Base-by-base conservation (phyloP, 805 yeast species). In the Metschnikowia drakensbergensis region DNA sequence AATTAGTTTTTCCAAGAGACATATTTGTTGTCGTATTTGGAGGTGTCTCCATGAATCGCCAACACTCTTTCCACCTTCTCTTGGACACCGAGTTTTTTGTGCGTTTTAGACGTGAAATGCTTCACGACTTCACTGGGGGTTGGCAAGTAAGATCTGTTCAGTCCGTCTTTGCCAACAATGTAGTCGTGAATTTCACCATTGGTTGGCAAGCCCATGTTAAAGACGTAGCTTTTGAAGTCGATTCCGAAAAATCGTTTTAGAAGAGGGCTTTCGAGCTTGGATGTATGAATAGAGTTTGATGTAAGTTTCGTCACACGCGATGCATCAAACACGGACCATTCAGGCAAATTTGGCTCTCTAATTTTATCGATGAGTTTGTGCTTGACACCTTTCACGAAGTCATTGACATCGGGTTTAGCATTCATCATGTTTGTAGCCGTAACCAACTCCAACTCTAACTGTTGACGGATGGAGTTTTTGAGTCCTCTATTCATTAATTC, bases 171-270 rank as follows among this genome's bases (percentile, higher is more conserved):
- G 17, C 96, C 95, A 29, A 81, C 80, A 47, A 91, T 80, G 65
- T 78, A 88, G 44, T 72, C 71, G 58, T 77, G 78, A 49, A 92
- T 75, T 51, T 82, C 86, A 33, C 63, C 53, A 66, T 86, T 88
- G 9, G 80, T 72, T 45, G 98, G 98, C 55, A 94, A 75, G 29
- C 96, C 96, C 76, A 81, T 85, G 59, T 79, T 69, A 69, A 73
- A 80, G 33, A 90, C 89, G 55, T 80, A 80, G 22, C 63, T 54
- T 36, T 61, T 62, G 63, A 61, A 72, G 59, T 69, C 68, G 31
- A 75, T 63, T 37, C 70, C 70, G 47, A 71, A 66, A 54, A 63
- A 75, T 41, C 62, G 60, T 9, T 70, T 58, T 53, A 78, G 68
- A 50, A 71, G 67, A 9, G 79, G 71, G 6, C 54, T 26, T 3